phyloP scores from a whole-genome alignment of 805 yeast species.

The Sugiyamaella marilandica region DNA sequence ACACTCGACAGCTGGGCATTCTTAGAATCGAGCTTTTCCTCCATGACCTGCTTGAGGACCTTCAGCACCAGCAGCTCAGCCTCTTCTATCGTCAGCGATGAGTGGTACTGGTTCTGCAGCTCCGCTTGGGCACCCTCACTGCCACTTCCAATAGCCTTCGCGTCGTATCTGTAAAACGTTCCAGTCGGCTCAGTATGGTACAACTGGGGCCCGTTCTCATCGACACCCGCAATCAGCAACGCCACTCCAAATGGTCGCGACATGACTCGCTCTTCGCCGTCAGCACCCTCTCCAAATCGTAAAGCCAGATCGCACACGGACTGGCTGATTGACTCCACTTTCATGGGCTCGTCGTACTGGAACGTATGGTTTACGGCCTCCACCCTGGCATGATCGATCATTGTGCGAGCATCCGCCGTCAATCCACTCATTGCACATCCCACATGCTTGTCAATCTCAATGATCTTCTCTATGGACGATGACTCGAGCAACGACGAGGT shows the following conservation, averaged over 20 bases:
- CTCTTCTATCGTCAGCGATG: slow-evolving; percentile 79
- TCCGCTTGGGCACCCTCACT: slow-evolving; percentile 99
- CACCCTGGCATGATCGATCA: slow-evolving; percentile 98
- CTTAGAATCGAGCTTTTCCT: slow-evolving; percentile 90
- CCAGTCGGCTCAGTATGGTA: slow-evolving; percentile 99
- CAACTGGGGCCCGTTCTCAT: slow-evolving; percentile 93
- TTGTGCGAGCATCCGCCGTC: slow-evolving; percentile 97
- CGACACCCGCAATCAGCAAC: slow-evolving; percentile 88
- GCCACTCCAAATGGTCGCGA: slow-evolving; percentile 99
- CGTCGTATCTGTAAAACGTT: slow-evolving; percentile 94
- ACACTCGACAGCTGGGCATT: slow-evolving; percentile 95
- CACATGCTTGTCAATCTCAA: slow-evolving; percentile 87
- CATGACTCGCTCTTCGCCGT: slow-evolving; percentile 92
- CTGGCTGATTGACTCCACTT: slow-evolving; percentile 91
- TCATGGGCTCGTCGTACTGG: slow-evolving; percentile 87
- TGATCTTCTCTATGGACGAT: slow-evolving; percentile 90
- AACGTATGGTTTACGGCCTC: slow-evolving; percentile 75
- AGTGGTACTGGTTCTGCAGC: slow-evolving; percentile 90
- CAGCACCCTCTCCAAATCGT: slow-evolving; percentile 95
- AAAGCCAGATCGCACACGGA: slow-evolving; percentile 95
- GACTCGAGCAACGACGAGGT: slow-evolving; percentile 88
- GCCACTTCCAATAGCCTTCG: slow-evolving; percentile 98
- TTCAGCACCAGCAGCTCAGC: slow-evolving; percentile 88
- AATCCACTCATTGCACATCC: slow-evolving; percentile 99
- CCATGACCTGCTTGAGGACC: slow-evolving; percentile 96